A percentile compares a stretch with the other conserved stretches of the same genome.
Evolutionary conservation across 2,329 filamentous ascomycete genomes (phyloP).

Genomic region (Nectriaceae sp.): DNA sequence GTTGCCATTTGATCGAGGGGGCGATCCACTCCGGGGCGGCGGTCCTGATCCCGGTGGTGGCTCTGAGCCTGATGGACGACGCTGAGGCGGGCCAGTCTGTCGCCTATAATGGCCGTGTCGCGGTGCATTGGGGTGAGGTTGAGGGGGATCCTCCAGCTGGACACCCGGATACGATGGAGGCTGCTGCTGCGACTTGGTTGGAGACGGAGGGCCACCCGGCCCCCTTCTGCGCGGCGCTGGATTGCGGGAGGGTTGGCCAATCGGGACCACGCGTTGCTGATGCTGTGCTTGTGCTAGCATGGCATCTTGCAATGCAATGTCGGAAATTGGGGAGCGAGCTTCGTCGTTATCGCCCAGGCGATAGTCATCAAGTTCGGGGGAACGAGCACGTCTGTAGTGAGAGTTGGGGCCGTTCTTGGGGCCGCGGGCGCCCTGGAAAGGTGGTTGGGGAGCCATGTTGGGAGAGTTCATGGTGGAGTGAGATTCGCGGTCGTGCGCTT

Average conservation of each 20-base stretch:
- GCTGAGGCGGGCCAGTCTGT: constrained; percentile 13
- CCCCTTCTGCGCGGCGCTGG: constrained; percentile 9
- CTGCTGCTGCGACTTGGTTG: constrained; percentile 17
- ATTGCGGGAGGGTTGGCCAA: constrained; percentile 16
- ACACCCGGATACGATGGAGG: constrained; percentile 21
- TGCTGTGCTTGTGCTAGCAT: constrained; percentile 31
- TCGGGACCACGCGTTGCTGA: constrained; percentile 29
- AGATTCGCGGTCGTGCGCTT: not conserved
- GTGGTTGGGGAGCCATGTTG: not conserved
- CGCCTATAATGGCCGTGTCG: constrained; percentile 24
- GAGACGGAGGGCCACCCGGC: constrained; percentile 11
- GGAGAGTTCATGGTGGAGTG: not conserved
- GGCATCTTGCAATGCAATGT: constrained; percentile 29
- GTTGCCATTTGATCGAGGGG: constrained; percentile 14
- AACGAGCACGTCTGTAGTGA: constrained; percentile 27
- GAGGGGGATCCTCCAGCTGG: constrained; percentile 18
- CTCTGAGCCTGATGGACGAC: constrained; percentile 24
- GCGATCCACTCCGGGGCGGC: constrained; percentile 12
- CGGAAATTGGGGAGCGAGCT: constrained; percentile 27
- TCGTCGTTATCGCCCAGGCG: constrained; percentile 25
- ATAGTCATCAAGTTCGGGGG: constrained; percentile 27
- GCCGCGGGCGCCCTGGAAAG: constrained; percentile 18
- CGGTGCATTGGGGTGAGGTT: constrained; percentile 12
- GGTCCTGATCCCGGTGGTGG: constrained; percentile 4
- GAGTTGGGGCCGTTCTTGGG: constrained; percentile 24